Base-by-base conservation (phyloP, 768 basidiomycete genomes). In the Pulveroboletus sp. region DNA sequence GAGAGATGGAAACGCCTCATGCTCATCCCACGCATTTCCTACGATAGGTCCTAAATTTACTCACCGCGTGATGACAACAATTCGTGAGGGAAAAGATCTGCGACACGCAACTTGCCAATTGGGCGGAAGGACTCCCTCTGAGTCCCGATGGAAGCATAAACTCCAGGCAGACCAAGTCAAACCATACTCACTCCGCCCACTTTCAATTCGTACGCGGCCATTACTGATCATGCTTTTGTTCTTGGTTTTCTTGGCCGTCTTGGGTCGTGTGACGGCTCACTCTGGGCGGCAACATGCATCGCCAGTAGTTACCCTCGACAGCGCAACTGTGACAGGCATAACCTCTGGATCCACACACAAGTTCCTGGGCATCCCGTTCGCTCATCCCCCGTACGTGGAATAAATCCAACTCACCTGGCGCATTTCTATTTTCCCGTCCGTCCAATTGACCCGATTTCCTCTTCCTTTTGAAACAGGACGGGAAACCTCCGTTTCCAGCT, bases 311-410 rank as follows among this genome's bases (percentile, higher is more conserved):
- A 45, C 24, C 17, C 66, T 73, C 6, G 61, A 66, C 31, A 54
- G 52, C 8, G 70, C 61, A 0, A 54, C 61, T 6, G 65, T 71
- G 44, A 56, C 56, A 26, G 72, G 72, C 2, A 2, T 50, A 1
- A 32, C 52, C 11, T 54, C 53, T 1, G 69, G 64, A 6, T 46
- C 39, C 18, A 58, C 69, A 0, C 54, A 61, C 5, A 43, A 59
- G 11, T 76, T 71, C 50, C 55, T 74, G 0, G 76, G 75, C 6
- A 71, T 77, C 15, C 75, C 71, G 1, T 76, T 69, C 36, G 71
- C 73, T 10, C 50, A 64, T 26, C 65, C 72, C 35, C 71, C 69
- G 71, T 76, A 57, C 24, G 69, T 56, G 8, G 26, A 39, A 18
- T 15, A 8, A n/a, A 3, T 8, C 11, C 6, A 14, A 27, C 17